Conservation (phyloP, 140 eudicot species). For the Senecio squalidus region DNA sequence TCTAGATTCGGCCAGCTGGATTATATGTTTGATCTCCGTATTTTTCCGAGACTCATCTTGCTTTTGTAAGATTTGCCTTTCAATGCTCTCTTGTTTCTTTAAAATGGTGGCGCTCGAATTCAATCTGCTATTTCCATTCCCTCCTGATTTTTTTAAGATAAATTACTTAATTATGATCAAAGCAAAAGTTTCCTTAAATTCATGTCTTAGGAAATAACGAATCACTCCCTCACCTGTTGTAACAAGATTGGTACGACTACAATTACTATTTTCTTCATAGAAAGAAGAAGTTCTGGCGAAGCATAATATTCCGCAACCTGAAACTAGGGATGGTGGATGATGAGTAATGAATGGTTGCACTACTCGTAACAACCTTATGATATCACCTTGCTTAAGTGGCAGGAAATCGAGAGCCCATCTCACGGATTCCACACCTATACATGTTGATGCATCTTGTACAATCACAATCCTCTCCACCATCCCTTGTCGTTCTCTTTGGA, state of each 20-base stretch:
- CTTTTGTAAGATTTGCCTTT: slow-evolving; percentile 22
- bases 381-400: slow-evolving; percentile 28
- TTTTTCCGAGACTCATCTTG: slow-evolving; percentile 19
- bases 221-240: neutral
- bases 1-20: slow-evolving; percentile 11
- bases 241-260: neutral
- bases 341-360: slow-evolving; percentile 17
- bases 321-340: neutral
- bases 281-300: slow-evolving; percentile 1
- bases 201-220: no score
- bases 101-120: slow-evolving; percentile 39
- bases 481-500: neutral
- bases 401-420: slow-evolving; percentile 16
- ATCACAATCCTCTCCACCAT: slow-evolving; percentile 26
- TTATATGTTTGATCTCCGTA: slow-evolving; percentile 14
- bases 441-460: slow-evolving; percentile 32
- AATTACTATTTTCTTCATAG: neutral
- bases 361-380: slow-evolving; percentile 28
- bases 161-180: no score
- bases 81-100: slow-evolving; percentile 28
- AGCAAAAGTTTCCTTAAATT: no score
- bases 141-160: neutral
- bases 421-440: slow-evolving; percentile 5
- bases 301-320: slow-evolving; percentile 16
- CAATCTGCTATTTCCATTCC: slow-evolving; percentile 16